Evolutionary conservation across 331 rosid species (phyloP).

Genomic region (Malus hybrid): DNA sequence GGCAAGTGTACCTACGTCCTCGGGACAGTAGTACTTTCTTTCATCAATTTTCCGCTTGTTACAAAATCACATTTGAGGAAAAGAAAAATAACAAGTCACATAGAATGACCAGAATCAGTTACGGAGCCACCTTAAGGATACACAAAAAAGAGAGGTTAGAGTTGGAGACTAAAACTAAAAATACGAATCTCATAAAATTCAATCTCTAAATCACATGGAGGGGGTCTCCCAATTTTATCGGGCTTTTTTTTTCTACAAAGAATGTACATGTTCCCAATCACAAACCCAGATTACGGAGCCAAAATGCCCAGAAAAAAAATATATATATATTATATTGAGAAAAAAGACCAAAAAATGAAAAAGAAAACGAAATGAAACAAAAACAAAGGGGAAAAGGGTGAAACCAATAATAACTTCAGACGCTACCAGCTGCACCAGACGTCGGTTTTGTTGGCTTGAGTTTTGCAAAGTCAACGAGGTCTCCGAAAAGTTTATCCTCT

Average conservation of each 20-base stretch:
- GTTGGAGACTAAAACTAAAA: neutral
- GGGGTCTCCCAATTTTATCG: conserved; percentile 14
- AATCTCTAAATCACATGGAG: conserved; percentile 21
- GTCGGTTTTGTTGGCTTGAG: conserved; percentile 64
- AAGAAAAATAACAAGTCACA: no score
- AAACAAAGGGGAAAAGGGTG: conserved; percentile 7
- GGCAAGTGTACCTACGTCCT: no score
- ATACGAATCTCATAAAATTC: conserved; percentile 14
- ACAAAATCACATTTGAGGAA: no score
- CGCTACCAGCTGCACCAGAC: conserved; percentile 49
- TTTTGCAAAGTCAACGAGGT: conserved; percentile 85
- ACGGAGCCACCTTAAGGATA: no score
- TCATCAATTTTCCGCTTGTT: no score
- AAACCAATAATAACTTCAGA: conserved; percentile 24
- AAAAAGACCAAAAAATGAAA: conserved; percentile 10
- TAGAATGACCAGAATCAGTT: no score
- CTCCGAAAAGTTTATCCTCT: conserved; percentile 91
- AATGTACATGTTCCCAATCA: conserved; percentile 50
- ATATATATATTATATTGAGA: conserved; percentile 4
- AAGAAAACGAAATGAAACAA: conserved; percentile 14
- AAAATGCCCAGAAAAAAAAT: conserved; percentile 14
- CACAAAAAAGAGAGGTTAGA: neutral
- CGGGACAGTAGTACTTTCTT: no score
- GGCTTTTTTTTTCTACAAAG: conserved; percentile 35
- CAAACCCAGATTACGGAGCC: conserved; percentile 28